Percentiles rank a stretch among this genome's conserved stretches.
Evolutionary conservation across 192 early-diverging fungal species (phyloP).

Genomic region (Umbelopsis sp.): DNA sequence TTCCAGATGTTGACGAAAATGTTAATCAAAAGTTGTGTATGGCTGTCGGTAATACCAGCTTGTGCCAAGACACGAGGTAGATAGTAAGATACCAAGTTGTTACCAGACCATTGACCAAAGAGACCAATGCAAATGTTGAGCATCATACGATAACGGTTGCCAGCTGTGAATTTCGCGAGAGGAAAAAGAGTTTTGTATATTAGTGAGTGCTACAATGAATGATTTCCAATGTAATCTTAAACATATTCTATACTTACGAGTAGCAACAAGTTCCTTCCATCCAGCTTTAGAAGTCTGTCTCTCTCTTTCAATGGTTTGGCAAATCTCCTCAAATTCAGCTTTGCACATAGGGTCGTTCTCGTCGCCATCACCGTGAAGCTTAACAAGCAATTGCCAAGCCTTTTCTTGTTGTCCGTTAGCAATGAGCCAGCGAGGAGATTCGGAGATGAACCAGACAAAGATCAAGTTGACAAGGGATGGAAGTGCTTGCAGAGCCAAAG

Average conservation of each 20-base stretch:
- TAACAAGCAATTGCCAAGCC: slow-evolving; percentile 52
- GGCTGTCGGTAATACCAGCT: slow-evolving; percentile 30
- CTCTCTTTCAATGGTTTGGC: slow-evolving; percentile 61
- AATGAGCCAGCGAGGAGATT: slow-evolving; percentile 70
- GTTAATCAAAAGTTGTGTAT: slow-evolving; percentile 43
- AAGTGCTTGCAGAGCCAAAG: slow-evolving; percentile 54
- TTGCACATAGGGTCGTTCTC: slow-evolving; percentile 50
- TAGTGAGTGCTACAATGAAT: not conserved
- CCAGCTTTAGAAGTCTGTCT: slow-evolving; percentile 47
- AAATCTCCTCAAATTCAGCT: slow-evolving; percentile 68
- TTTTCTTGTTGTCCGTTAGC: slow-evolving; percentile 52
- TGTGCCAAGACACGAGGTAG: slow-evolving; percentile 28
- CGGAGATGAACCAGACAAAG: slow-evolving; percentile 61
- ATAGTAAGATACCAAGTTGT: slow-evolving; percentile 35
- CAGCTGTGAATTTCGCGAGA: slow-evolving; percentile 36
- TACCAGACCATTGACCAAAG: slow-evolving; percentile 46
- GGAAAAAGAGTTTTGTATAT: slow-evolving; percentile 51
- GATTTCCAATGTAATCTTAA: too few relatives aligned
- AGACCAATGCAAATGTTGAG: slow-evolving; percentile 46
- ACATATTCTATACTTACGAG: not conserved
- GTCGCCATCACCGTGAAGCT: slow-evolving; percentile 55
- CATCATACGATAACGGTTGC: slow-evolving; percentile 47
- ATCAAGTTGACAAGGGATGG: slow-evolving; percentile 54
- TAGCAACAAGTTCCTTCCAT: slow-evolving; percentile 3
- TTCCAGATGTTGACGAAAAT: slow-evolving; percentile 31